A percentile compares a stretch with the other conserved stretches of the same genome.
phyloP scores from a whole-genome alignment of 495 filamentous ascomycete genomes.

The Chaetomidium leptoderma region DNA sequence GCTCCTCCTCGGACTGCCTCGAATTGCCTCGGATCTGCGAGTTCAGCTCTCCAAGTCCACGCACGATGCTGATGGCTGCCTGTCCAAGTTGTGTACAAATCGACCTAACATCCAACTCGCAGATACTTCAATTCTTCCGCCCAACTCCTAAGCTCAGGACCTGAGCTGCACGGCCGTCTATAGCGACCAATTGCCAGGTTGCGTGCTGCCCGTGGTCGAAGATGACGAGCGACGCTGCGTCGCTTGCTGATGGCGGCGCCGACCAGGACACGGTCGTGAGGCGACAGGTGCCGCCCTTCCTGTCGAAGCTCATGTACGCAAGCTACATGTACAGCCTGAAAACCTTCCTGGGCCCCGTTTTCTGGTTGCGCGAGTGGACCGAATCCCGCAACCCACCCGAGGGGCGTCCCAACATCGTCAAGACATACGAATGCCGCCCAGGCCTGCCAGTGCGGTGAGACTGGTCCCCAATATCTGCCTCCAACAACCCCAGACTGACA shows the following conservation, averaged over 20 bases:
- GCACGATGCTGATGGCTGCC: too few species aligned
- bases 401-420: conserved; percentile 29
- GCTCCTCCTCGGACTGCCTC: too few species aligned
- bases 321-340: conserved; percentile 23
- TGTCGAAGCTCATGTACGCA: conserved; percentile 24
- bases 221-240: too few species aligned
- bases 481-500: background rate
- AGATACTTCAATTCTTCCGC: background rate
- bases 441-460: conserved; percentile 36
- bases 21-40: too few species aligned
- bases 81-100: too few species aligned
- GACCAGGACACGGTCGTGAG: background rate
- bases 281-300: conserved; percentile 14
- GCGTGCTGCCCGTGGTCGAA: too few species aligned
- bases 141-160: too few species aligned
- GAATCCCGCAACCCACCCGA: conserved; percentile 26
- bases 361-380: conserved; percentile 20
- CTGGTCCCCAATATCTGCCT: too few species aligned
- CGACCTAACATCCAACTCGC: too few species aligned
- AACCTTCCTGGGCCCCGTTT: conserved; percentile 1
- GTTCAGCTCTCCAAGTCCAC: too few species aligned
- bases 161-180: too few species aligned
- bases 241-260: background rate
- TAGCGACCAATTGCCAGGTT: too few species aligned
- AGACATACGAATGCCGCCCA: conserved; percentile 32